A percentile compares a stretch with the other conserved stretches of the same genome.
phyloP scores from a whole-genome alignment of 345 rosid genomes.

The Hypericum androsaemum region DNA sequence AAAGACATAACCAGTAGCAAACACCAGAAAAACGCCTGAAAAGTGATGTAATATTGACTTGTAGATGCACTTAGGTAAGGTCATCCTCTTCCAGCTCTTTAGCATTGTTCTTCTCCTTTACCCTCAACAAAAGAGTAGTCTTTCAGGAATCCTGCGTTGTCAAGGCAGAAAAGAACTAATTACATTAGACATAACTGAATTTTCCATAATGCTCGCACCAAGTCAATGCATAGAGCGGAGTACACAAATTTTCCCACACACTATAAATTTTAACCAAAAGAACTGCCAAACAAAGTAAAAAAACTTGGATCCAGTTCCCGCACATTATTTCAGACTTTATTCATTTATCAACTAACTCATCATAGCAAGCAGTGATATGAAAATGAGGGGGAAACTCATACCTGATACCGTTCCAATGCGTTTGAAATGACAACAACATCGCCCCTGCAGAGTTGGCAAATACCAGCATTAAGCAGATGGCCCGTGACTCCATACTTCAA shows the following conservation, averaged over 20 bases:
- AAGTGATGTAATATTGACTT: too few species aligned
- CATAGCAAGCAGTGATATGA: neutral
- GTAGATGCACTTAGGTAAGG: conserved; percentile 9
- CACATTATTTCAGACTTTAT: conserved; percentile 1
- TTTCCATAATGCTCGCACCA: too few species aligned
- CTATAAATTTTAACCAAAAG: too few species aligned
- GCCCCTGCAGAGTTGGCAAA: conserved; percentile 20
- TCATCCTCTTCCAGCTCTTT: conserved; percentile 21
- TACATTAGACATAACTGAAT: too few species aligned
- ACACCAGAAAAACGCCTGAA: too few species aligned
- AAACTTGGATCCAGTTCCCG: conserved; percentile 16
- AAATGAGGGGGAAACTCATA: neutral
- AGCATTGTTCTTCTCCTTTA: conserved; percentile 14
- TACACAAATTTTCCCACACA: too few species aligned
- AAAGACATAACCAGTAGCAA: too few species aligned
- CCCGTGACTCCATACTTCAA: conserved; percentile 23
- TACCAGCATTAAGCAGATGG: conserved; percentile 22
- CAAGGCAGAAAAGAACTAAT: too few species aligned
- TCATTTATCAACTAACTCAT: neutral
- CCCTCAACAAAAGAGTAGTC: conserved; percentile 10
- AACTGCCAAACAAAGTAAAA: too few species aligned
- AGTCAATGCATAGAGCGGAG: too few species aligned
- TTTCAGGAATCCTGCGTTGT: conserved; percentile 16
- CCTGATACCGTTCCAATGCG: conserved; percentile 21
- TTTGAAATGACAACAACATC: conserved; percentile 18